These are phyloP conservation scores for Cyberlindnera nakhonratchasimensis DNA, from an alignment of 805 yeast genomes.

Conservation along the genomic window DNA sequence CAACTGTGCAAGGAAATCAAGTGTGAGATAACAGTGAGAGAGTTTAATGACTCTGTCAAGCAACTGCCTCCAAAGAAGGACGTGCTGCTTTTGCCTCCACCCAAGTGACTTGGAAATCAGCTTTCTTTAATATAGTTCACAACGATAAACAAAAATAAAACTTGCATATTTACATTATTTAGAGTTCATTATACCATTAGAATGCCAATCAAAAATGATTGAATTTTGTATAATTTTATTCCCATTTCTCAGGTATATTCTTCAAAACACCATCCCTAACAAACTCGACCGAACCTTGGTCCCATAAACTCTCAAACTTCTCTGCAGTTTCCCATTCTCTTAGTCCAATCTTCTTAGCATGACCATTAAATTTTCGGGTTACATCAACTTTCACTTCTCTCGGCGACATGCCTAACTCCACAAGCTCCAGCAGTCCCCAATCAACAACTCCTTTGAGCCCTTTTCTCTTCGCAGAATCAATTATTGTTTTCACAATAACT, in stretches of 20 bases:
- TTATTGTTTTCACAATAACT: constrained; percentile 20
- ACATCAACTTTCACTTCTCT: constrained; percentile 17
- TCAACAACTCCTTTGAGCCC: constrained; percentile 6
- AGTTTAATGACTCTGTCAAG: constrained; percentile 48
- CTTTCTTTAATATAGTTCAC: no score
- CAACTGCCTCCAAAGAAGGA: constrained; percentile 17
- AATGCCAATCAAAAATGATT: background rate
- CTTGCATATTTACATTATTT: background rate
- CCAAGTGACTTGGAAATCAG: constrained; percentile 3
- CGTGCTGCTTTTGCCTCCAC: constrained; percentile 13
- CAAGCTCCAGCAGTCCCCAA: constrained; percentile 21
- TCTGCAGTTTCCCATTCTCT: constrained; percentile 12
- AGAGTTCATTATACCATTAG: background rate
- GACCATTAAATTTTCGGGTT: constrained; percentile 9
- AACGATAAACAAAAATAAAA: no score
- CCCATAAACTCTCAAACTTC: constrained; percentile 9
- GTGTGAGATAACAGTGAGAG: constrained; percentile 80
- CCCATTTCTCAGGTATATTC: constrained; percentile 2
- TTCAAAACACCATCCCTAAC: constrained; percentile 9
- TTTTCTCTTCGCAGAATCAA: constrained; percentile 16
- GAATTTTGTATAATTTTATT: background rate
- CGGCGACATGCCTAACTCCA: constrained; percentile 18
- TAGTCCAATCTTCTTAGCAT: constrained; percentile 12
- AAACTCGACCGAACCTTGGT: constrained; percentile 6
- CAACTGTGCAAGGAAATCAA: constrained; percentile 75